Conservation (phyloP, 1,284 basidiomycete genomes). For the Amylostereum chailletii region DNA sequence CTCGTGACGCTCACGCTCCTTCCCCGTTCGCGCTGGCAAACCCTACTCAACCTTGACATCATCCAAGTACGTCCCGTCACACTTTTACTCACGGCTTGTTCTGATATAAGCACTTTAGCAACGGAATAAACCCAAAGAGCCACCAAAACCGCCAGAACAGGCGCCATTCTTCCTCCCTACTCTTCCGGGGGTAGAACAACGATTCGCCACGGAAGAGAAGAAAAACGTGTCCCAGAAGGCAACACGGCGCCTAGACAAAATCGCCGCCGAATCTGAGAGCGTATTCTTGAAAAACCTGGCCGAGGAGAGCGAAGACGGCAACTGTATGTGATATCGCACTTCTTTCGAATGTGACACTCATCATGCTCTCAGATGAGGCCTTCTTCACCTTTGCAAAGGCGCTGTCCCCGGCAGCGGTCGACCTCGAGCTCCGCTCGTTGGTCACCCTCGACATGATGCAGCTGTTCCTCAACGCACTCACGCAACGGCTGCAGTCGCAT, state of each 20-base stretch:
- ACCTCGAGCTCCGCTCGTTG: conserved; percentile 83
- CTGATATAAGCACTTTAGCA: conserved; percentile 36
- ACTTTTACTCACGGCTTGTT: conserved; percentile 2
- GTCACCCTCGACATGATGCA: conserved; percentile 57
- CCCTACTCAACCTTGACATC: conserved; percentile 90
- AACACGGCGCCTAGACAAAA: conserved; percentile 48
- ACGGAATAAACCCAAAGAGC: conserved; percentile 94
- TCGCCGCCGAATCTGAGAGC: conserved; percentile 54
- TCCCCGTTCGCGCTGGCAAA: conserved; percentile 93
- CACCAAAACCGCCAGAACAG: conserved; percentile 89
- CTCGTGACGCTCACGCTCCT: conserved; percentile 88
- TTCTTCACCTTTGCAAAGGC: conserved; percentile 86
- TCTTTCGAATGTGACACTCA: neutral
- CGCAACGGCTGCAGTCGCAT: conserved; percentile 65
- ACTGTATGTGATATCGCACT: conserved; percentile 47
- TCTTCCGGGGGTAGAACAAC: conserved; percentile 73
- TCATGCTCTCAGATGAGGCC: conserved; percentile 48
- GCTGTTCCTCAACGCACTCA: conserved; percentile 71
- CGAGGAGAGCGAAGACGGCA: conserved; percentile 46
- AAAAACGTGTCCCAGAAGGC: conserved; percentile 32
- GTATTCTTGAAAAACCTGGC: conserved; percentile 64
- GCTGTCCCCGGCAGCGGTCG: conserved; percentile 84
- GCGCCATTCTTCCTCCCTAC: conserved; percentile 98
- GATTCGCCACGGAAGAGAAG: conserved; percentile 54
- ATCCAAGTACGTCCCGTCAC: conserved; percentile 59